Conservation (phyloP, 108 stramenopile genomes). For the Pseudonitzschia delicatissima region DNA sequence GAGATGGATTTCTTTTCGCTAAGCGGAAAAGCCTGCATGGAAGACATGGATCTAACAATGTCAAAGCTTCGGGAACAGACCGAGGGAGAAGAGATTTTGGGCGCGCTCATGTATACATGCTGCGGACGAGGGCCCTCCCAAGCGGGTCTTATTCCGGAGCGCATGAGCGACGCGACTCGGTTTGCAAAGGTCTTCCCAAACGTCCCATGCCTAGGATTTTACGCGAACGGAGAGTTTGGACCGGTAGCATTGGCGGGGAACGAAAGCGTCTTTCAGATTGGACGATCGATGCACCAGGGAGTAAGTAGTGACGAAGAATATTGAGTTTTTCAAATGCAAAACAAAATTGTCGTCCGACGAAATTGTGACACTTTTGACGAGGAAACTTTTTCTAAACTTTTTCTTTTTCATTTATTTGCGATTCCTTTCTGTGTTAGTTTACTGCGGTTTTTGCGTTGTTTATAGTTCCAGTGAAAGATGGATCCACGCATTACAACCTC, state of each 20-base stretch:
- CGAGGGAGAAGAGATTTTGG: conserved; percentile 39
- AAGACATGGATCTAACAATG: conserved; percentile 44
- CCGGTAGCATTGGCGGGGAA: conserved; percentile 48
- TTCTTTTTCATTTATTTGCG: background rate
- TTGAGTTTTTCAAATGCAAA: background rate
- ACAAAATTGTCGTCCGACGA: background rate
- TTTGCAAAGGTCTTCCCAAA: conserved; percentile 40
- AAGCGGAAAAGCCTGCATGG: conserved; percentile 39
- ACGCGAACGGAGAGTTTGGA: conserved; percentile 61
- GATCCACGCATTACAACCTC: background rate
- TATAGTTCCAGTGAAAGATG: conserved; percentile 24
- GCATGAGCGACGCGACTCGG: conserved; percentile 52
- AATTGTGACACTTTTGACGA: background rate
- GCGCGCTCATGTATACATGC: conserved; percentile 56
- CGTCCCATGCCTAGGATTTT: conserved; percentile 52
- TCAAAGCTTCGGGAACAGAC: conserved; percentile 28
- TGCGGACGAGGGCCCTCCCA: conserved; percentile 41
- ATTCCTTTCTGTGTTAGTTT: background rate
- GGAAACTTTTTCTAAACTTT: background rate
- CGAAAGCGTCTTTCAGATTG: conserved; percentile 42
- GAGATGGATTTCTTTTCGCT: conserved; percentile 53
- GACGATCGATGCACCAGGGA: conserved; percentile 43
- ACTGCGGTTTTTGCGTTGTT: conserved; percentile 41
- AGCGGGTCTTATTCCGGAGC: conserved; percentile 23
- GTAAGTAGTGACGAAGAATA: conserved; percentile 35